Base-by-base conservation (phyloP, 2,329 filamentous ascomycete genomes). In the Rhinocladiella mackenziei region DNA sequence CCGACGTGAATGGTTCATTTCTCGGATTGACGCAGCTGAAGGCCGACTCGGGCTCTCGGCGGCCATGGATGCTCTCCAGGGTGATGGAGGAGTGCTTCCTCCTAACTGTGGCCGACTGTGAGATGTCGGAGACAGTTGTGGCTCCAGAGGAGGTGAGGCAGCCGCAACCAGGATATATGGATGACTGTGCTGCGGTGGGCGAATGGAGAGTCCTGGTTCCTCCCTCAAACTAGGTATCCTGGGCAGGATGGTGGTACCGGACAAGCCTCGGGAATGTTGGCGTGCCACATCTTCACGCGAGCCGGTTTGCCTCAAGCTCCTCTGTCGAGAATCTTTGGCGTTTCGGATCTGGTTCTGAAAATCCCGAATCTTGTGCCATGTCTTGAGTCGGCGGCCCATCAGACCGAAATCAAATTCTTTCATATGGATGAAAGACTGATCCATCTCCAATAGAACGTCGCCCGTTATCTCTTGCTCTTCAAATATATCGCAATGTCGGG, bases 381-480 rank as follows among this genome's bases (percentile, higher is more conserved):
- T 95, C 65, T 94, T 94, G 50, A 97, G 69, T 50, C 91, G 78
- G 45, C 87, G 78, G 6, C 91, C 91, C 56, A 97, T 89, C 2
- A 89, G 87, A 13, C 91, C 91, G 55, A 97, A 75, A 56, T 96
- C 87, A 58, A 96, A 94, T 34, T 92, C 89, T 62, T 95, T 95
- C 71, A 97, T 83, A 63, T 96, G 94, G 11, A 97, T 75, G 28
- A 92, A 94, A 45, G 87, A 86, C 68, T 96, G 91, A 58, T 96
- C 89, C 87, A 97, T 94, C 40, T 86, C 87, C 39, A 98, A 69
- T 28, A 98, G 70, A 3, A 97, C 91, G 58, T 97, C 89, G 36
- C 92, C 92, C 2, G 86, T 83, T 45, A 98, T 97, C 64, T 98
- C 92, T 65, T 98, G 91, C 59, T 97, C 89, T 56, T 84, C 76